These are phyloP conservation scores for Termitomyces sp. DNA, from an alignment of 768 basidiomycete species.

Conservation along the genomic window DNA sequence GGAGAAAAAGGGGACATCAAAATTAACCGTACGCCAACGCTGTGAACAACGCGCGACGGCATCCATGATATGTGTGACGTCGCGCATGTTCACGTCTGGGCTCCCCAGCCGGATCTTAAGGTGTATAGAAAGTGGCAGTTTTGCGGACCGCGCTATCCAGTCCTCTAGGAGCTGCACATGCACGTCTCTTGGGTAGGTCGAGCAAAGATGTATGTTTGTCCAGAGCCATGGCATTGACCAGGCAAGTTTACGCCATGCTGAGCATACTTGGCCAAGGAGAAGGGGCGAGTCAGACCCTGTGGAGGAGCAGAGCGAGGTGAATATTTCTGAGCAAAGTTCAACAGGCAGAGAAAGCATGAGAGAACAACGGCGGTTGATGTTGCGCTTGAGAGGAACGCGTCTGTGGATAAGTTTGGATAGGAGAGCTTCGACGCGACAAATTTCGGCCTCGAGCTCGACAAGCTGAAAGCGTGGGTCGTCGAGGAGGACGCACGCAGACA, in stretches of 20 bases:
- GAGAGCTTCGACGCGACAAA: conserved; percentile 6
- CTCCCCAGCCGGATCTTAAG: neutral
- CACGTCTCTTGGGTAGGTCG: conserved; percentile 10
- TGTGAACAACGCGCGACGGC: conserved; percentile 10
- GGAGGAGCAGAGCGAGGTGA: conserved; percentile 10
- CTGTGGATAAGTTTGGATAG: conserved; percentile 9
- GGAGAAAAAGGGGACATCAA: conserved; percentile 14
- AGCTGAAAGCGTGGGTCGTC: conserved; percentile 14
- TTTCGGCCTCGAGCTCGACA: conserved; percentile 11
- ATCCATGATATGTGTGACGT: conserved; percentile 12
- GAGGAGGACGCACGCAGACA: neutral
- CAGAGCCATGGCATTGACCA: conserved; percentile 25
- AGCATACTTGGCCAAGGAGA: conserved; percentile 20
- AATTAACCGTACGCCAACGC: conserved; percentile 11
- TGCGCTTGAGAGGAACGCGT: conserved; percentile 14
- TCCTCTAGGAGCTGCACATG: conserved; percentile 18
- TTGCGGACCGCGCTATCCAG: conserved; percentile 22
- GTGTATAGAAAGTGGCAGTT: conserved; percentile 14
- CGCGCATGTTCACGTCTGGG: conserved; percentile 1
- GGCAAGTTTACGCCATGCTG: conserved; percentile 21
- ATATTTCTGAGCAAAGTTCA: conserved; percentile 16
- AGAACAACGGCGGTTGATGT: conserved; percentile 10
- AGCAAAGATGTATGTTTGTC: conserved; percentile 17
- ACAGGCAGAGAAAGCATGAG: conserved; percentile 14
- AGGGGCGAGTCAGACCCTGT: conserved; percentile 11